Evolutionary conservation across 495 filamentous ascomycete genomes (phyloP), one percentile per base, ranked within the genome.

Genomic region (Staphylotrichum longicolle): DNA sequence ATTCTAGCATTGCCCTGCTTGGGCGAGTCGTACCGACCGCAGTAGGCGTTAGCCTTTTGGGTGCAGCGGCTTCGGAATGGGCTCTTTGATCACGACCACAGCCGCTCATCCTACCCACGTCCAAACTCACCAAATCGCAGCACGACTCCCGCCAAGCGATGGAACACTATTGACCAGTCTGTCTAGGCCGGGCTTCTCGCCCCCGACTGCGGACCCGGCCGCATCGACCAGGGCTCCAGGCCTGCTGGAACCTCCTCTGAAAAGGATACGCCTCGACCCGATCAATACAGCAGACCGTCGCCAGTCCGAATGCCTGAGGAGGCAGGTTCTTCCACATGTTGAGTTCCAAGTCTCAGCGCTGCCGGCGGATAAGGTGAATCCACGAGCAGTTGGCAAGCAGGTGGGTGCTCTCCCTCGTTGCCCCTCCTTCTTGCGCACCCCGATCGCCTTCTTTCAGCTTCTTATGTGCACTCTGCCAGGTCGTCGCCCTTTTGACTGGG

Each of bases 311-410:
- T 76, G 75, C 41, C 48, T 76, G 3, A 60, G 65, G n/a, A 52
- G 34, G 3, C 75, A 76, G 40, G 73, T 77, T 10, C 74, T 76
- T 30, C 74, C 75, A 3, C 70, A 75, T 35, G 48, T 77, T 12
- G 73, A 76, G 8, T 56, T 50, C 3, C 61, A 49, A 2, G 9
- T 63, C 7, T n/a, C 44, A 1, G 48, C 9, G 3, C 20, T 69
- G 11, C 62, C 61, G 1, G 39, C 14, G 20, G 34, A 60, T 20
- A 20, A 15, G n/a, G 47, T 57, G 3, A 53, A 67, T 10, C 49
- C 35, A 2, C 7, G 39, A 6, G 49, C 57, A 5, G 53, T 69
- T 30, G 61, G 67, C 7, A 57, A 34, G 57, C 44, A 59, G 55
- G 67, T 67, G 59, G 37, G 61, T 42, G 27, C 11, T 41, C 5